These are phyloP conservation scores for Citrullus amarus DNA, from an alignment of 306 rosid genomes.

Conservation along the genomic window DNA sequence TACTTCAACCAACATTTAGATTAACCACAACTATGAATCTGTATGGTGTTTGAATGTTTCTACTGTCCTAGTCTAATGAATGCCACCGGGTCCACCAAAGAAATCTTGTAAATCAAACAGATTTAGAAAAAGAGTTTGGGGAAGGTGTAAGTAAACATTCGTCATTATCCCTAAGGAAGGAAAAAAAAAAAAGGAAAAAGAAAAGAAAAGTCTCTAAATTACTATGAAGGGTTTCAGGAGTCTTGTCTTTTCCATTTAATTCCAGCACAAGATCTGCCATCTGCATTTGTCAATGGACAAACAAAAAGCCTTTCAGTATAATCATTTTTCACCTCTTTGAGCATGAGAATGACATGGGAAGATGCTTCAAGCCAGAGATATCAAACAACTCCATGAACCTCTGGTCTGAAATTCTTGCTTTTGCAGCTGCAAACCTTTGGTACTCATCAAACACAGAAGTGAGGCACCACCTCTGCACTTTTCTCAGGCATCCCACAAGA, in stretches of 20 bases:
- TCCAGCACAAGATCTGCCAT: not conserved
- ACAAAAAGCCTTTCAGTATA: conserved; percentile 21
- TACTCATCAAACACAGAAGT: conserved; percentile 87
- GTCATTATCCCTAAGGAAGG: not conserved
- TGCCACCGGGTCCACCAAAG: not conserved
- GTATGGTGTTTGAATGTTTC: not conserved
- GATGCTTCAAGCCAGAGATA: conserved; percentile 62
- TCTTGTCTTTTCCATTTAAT: not conserved
- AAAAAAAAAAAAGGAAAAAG: too few species aligned
- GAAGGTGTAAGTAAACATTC: not conserved
- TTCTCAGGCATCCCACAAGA: conserved; percentile 90
- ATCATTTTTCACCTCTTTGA: conserved; percentile 35
- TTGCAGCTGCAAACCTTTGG: conserved; percentile 92
- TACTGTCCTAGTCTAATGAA: not conserved
- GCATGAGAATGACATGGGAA: conserved; percentile 57
- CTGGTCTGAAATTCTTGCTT: conserved; percentile 93
- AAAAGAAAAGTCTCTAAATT: not conserved
- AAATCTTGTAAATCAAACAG: not conserved
- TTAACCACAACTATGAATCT: not conserved
- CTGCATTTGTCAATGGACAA: conserved; percentile 7
- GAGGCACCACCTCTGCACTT: conserved; percentile 86
- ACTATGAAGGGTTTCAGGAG: not conserved
- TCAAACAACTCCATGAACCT: conserved; percentile 91
- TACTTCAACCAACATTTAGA: not conserved
- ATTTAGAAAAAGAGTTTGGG: not conserved